Percentiles rank a stretch among this genome's conserved stretches.
Conservation (phyloP, 257 asterid genomes). For the Solanum chaucha region DNA sequence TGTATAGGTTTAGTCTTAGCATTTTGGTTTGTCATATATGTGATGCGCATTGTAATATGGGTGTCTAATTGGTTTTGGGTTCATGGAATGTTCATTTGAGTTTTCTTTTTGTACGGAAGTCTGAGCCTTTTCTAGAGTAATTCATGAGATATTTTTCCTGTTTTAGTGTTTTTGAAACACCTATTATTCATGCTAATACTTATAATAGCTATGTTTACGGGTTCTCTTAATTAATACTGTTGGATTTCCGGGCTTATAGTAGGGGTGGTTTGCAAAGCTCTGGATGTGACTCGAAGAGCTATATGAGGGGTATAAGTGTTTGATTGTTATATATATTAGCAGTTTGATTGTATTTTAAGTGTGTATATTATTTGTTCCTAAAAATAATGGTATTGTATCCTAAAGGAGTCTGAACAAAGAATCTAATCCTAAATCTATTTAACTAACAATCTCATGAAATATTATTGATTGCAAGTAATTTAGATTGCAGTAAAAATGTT, state of each 20-base stretch:
- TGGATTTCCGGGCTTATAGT: neutral
- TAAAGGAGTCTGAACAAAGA: neutral
- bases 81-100: neutral
- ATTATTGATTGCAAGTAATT: neutral
- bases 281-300: neutral
- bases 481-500: neutral
- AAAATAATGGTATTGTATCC: neutral
- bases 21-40: neutral
- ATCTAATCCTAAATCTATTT: neutral
- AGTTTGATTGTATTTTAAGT: neutral
- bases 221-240: neutral
- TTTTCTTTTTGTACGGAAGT: neutral
- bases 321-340: neutral
- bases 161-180: neutral
- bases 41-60: neutral
- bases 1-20: neutral
- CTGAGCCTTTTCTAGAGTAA: neutral
- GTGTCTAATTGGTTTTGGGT: neutral
- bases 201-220: neutral
- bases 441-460: no score
- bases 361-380: neutral
- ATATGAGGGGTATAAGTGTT: neutral
- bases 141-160: neutral
- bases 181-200: neutral
- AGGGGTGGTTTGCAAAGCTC: neutral